Conservation (phyloP, 257 asterid species). For the Marsdenia floribunda region DNA sequence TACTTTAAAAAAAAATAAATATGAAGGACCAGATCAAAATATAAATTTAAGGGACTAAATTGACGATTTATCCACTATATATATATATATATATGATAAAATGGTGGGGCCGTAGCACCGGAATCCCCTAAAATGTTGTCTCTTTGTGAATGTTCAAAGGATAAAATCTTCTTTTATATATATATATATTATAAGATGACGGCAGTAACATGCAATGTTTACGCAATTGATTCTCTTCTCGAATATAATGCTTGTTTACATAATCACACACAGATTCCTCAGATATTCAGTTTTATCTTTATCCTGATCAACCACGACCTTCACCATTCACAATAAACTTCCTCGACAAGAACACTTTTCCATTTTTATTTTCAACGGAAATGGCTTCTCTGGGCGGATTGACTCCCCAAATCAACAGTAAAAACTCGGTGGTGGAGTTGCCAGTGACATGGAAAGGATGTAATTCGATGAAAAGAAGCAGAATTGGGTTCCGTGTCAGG, state of each 20-base stretch:
- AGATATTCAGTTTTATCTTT: constrained; percentile 8
- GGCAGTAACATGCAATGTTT: not conserved
- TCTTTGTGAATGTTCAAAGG: too few relatives aligned
- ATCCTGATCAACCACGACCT: not conserved
- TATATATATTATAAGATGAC: not conserved
- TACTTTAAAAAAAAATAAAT: too few relatives aligned
- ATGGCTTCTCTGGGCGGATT: constrained; percentile 26
- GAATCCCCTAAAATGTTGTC: too few relatives aligned
- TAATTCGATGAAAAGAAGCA: constrained; percentile 10
- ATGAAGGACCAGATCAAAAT: too few relatives aligned
- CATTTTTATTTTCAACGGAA: not conserved
- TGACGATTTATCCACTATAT: too few relatives aligned
- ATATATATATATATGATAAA: too few relatives aligned
- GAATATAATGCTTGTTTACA: not conserved
- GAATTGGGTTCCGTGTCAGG: constrained; percentile 47
- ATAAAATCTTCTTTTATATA: too few relatives aligned
- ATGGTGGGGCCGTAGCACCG: too few relatives aligned
- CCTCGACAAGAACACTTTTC: too few relatives aligned
- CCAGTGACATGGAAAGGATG: constrained; percentile 27
- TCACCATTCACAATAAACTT: not conserved
- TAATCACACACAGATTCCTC: constrained; percentile 3
- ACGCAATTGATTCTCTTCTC: not conserved
- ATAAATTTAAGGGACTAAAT: too few relatives aligned
- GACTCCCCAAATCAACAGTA: constrained; percentile 18
- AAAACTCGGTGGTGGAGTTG: constrained; percentile 28